phyloP scores from a whole-genome alignment of 345 rosid species.

The Eucalyptus marginata region DNA sequence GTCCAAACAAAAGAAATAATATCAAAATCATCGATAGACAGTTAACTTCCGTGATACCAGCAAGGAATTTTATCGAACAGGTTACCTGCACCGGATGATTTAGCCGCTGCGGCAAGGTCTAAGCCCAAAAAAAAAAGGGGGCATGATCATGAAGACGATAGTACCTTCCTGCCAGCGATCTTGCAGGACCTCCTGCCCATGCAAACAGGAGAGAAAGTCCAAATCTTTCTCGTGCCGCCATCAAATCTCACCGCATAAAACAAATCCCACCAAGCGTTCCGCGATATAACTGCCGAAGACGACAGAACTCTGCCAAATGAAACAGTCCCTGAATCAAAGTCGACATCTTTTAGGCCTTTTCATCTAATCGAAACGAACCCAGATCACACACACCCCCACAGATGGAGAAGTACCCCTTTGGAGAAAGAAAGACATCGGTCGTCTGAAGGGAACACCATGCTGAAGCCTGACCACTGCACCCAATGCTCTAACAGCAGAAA shows the following conservation, averaged over 20 bases:
- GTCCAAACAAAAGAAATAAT: neutral
- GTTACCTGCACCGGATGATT: neutral
- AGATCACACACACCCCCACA: neutral
- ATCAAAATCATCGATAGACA: neutral
- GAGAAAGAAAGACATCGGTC: conserved; percentile 6
- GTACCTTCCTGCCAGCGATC: conserved; percentile 86
- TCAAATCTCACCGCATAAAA: neutral
- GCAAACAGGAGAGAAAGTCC: conserved; percentile 54
- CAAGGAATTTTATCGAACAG: neutral
- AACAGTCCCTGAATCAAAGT: conserved; percentile 3
- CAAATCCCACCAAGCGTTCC: conserved; percentile 4
- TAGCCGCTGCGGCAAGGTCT: neutral
- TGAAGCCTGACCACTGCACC: conserved; percentile 31
- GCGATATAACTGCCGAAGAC: conserved; percentile 24
- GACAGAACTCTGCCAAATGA: conserved; percentile 12
- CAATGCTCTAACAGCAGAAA: conserved; percentile 25
- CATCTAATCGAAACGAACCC: neutral
- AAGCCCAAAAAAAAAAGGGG: neutral
- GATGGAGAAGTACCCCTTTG: neutral
- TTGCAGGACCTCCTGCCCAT: conserved; percentile 91
- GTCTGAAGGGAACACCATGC: conserved; percentile 20
- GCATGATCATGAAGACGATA: neutral
- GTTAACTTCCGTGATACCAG: neutral
- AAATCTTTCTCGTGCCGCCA: conserved; percentile 31
- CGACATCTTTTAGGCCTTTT: neutral